Base-by-base conservation (phyloP, 352 stramenopile genomes). In the Elongisporangium senticosum region DNA sequence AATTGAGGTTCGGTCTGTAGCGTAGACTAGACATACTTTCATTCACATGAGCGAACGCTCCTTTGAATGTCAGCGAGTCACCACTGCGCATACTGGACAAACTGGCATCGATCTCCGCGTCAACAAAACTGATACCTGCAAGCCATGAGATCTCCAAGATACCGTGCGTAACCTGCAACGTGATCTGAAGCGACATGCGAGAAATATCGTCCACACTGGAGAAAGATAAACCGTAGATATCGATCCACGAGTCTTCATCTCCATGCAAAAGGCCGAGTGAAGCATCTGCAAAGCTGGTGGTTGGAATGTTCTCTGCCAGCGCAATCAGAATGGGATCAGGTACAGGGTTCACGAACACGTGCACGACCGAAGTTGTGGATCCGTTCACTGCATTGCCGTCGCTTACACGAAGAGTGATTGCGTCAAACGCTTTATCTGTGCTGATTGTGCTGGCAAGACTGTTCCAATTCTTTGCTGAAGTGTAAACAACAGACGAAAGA, bases 381-480 rank as follows among this genome's bases (percentile, higher is more conserved):
- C 51, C 65, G 51, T 79, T 83, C 47, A 80, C 72, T 0, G 47
- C n/a, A 0, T 61, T 56, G 7, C 56, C 63, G 23, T 91, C 79
- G 1, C 64, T 72, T 1, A 80, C 60, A 11, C 50, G 22, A 33
- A 91, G 58, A 4, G 62, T 73, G 51, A 91, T 69, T 2, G 49
- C 58, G 57, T 87, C 82, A 37, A 75, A 89, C 1, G 62, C 70
- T 28, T 86, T 74, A 24, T 74, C 57, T 7, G 4, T 24, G 39
- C 40, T 52, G 17, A 49, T 28, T 1, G n/a, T 6, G 10, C 37
- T 53, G 14, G 49, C 52, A 28, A 86, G 63, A 21, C 77, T 91
- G 66, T 91, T 91, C 82, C 82, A 91, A 66, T 91, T 49, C 24
- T 52, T 61, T 2, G 67, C 75, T 13, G 82, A 87, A 23, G 71